These are phyloP conservation scores for Tanacetum coccineum DNA, from an alignment of 129 eudicot genomes.

Conservation along the genomic window DNA sequence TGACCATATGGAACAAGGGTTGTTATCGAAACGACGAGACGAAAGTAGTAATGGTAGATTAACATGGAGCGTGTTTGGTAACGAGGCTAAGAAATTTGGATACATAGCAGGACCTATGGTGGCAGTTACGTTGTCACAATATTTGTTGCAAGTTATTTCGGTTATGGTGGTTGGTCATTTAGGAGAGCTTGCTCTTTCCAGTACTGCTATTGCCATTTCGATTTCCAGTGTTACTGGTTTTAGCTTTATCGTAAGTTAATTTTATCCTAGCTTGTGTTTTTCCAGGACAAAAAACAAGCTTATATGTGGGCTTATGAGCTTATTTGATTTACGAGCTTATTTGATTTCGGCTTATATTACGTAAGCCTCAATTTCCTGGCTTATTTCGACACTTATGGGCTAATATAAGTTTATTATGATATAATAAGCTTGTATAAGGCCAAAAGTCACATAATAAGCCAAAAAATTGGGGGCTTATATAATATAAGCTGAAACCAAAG, in stretches of 20 bases:
- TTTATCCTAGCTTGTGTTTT: not conserved
- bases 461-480: no score
- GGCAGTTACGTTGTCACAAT: slow-evolving; percentile 54
- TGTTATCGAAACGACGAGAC: not conserved
- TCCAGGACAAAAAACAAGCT: no score
- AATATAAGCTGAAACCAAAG: no score
- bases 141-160: slow-evolving; percentile 46
- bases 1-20: slow-evolving; percentile 7
- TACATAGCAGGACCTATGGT: slow-evolving; percentile 75
- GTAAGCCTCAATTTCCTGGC: no score
- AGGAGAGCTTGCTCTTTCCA: slow-evolving; percentile 64
- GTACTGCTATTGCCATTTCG: slow-evolving; percentile 72
- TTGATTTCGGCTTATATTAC: no score
- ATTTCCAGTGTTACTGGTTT: slow-evolving; percentile 70
- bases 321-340: no score
- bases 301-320: no score
- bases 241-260: slow-evolving; percentile 43
- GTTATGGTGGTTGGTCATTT: slow-evolving; percentile 75
- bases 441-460: no score
- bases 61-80: slow-evolving; percentile 36
- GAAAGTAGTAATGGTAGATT: not conserved
- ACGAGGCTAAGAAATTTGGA: slow-evolving; percentile 48
- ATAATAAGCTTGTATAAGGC: no score
- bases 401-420: no score
- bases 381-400: no score